Evolutionary conservation across 2,329 filamentous ascomycete genomes (phyloP).

Genomic region (Cladosporium sp.): DNA sequence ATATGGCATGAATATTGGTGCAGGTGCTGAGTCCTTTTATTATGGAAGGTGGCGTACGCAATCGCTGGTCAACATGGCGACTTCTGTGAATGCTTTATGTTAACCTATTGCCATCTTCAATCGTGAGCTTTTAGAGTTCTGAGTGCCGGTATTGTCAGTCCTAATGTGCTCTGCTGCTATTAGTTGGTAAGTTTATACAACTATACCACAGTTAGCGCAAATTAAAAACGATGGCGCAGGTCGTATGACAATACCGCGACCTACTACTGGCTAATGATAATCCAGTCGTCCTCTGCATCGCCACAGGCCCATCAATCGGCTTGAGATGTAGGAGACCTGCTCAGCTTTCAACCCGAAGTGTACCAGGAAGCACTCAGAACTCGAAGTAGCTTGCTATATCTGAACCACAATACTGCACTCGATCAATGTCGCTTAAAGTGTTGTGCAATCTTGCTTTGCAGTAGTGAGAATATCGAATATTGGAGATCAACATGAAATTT

Average conservation of each 20-base stretch:
- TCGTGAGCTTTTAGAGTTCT: background rate
- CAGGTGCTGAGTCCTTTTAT: background rate
- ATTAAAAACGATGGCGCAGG: background rate
- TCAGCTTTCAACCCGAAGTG: background rate
- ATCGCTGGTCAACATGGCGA: background rate
- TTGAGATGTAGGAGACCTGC: background rate
- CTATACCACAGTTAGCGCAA: background rate
- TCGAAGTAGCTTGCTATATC: background rate
- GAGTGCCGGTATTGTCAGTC: background rate
- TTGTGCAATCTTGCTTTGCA: background rate
- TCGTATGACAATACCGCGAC: background rate
- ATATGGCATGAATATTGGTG: background rate
- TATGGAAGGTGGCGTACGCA: conserved; percentile 1
- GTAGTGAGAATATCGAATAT: background rate
- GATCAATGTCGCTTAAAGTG: background rate
- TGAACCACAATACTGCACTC: background rate
- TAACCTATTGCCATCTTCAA: background rate
- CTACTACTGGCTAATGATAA: background rate
- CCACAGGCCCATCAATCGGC: background rate
- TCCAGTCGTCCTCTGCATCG: background rate
- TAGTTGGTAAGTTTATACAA: background rate
- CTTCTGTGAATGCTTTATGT: background rate
- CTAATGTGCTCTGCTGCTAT: background rate
- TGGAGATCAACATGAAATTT: background rate
- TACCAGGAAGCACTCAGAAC: background rate